Evolutionary conservation across 169 alveolate genomes (phyloP).

Genomic region (Perkinsus chesapeaki): DNA sequence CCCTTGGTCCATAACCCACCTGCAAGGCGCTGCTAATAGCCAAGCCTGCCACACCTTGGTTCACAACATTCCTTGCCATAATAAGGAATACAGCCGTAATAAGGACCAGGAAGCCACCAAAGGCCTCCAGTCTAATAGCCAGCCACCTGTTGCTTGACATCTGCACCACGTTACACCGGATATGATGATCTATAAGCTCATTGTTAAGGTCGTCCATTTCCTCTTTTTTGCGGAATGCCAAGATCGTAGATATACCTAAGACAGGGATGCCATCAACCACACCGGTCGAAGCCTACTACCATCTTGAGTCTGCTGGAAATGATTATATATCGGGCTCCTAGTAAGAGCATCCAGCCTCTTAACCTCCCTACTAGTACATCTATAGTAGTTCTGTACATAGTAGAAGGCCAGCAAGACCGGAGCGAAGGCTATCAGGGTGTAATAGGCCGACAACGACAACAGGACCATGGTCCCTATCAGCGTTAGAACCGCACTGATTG

Average conservation of each 20-base stretch:
- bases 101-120: constrained; percentile 22
- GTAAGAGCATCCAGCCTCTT: neutral
- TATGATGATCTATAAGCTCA: neutral
- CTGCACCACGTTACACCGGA: neutral
- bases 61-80: neutral
- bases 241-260: constrained; percentile 17
- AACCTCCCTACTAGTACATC: neutral
- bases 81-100: constrained; percentile 6
- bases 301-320: constrained; percentile 40
- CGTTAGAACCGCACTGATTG: constrained; percentile 11
- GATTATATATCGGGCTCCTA: constrained; percentile 36
- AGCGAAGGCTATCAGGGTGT: constrained; percentile 18
- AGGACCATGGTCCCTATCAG: constrained; percentile 11
- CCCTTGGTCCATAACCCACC: too few relatives aligned
- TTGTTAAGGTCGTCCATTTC: constrained; percentile 11
- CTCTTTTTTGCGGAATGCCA: constrained; percentile 33
- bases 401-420: constrained; percentile 23
- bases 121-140: constrained; percentile 44
- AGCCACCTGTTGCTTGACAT: constrained; percentile 46
- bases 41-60: constrained; percentile 6
- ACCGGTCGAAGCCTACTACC: too few relatives aligned
- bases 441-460: constrained; percentile 17
- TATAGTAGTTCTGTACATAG: constrained; percentile 2
- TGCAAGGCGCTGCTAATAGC: neutral
- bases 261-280: neutral